Base-by-base conservation (phyloP, 2,329 filamentous ascomycete genomes). In the Aspergillus sp. region DNA sequence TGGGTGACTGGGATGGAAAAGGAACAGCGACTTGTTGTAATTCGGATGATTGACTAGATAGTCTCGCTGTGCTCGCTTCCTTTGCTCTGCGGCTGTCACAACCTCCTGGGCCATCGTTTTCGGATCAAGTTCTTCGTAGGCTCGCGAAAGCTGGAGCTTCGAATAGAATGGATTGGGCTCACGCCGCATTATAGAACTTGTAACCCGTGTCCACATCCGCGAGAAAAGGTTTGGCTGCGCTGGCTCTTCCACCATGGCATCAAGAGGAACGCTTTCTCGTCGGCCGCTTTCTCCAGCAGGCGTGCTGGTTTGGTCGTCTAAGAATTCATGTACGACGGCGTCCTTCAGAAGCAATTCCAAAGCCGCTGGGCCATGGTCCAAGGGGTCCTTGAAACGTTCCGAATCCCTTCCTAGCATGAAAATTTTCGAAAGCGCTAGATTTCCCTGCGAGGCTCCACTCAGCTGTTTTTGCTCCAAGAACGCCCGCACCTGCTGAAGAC, bases 321-420 rank as follows among this genome's bases (percentile, higher is more conserved):
- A 79, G 53, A 98, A 98, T 60, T 97, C 93, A 44, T 84, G 85
- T 5, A 98, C 91, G 22, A 98, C 90, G 1, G 90, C 89, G 67
- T 97, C 91, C 64, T 97, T 97, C 41, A 97, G 77, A 43, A 98
- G 77, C 90, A 97, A 95, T 64, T 97, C 93, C 64, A 95, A 86
- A 47, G 89, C 90, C 5, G 89, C 90, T 19, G 87, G 87, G 2
- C 90, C 90, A 63, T 95, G 95, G 63, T 96, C 90, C 13, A 97
- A 74, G 2, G 91, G 90, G 63, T 97, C 93, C 77, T 63, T 80
- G 75, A 57, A 80, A 72, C 60, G 81, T 76, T 45, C 80, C 74
- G 60, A 85, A 74, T 57, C 82, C 73, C 79, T 74, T 3, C 81
- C 79, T 42, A 83, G 66, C 55, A 80, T 82, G 68, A 83, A 78